Percentiles rank a stretch among this genome's conserved stretches.
Conservation (phyloP, 2,329 filamentous ascomycete species). For the Botrytis tulipae region DNA sequence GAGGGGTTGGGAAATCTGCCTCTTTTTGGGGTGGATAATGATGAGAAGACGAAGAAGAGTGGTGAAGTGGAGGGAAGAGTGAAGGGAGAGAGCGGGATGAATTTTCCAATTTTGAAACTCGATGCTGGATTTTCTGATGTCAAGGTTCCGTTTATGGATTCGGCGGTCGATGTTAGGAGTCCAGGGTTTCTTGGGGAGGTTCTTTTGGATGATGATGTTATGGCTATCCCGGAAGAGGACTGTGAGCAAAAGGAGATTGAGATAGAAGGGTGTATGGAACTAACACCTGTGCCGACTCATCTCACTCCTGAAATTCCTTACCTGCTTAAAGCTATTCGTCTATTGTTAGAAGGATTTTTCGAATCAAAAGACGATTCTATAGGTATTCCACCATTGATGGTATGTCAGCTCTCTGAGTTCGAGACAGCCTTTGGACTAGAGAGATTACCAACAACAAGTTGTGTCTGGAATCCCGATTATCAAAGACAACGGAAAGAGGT, state of each 20-base stretch:
- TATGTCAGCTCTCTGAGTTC: not conserved
- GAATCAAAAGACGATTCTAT: not conserved
- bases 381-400: not conserved
- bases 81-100: not conserved
- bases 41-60: not conserved
- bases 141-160: slow-evolving; percentile 5
- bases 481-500: slow-evolving; percentile 22
- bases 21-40: not conserved
- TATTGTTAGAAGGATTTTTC: slow-evolving; percentile 3
- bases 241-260: not conserved
- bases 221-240: not conserved
- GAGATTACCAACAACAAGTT: slow-evolving; percentile 19
- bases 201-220: slow-evolving; percentile 11
- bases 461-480: slow-evolving; percentile 25
- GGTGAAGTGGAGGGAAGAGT: not conserved
- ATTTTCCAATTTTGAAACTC: not conserved
- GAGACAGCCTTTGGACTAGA: slow-evolving; percentile 1
- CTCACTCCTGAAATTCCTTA: not conserved
- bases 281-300: not conserved
- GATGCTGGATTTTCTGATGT: not conserved
- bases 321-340: slow-evolving; percentile 10
- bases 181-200: not conserved
- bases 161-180: not conserved
- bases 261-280: not conserved
- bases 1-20: not conserved